These are phyloP conservation scores for Remersonia thermophila DNA, from an alignment of 2,329 filamentous ascomycete genomes.

Conservation along the genomic window DNA sequence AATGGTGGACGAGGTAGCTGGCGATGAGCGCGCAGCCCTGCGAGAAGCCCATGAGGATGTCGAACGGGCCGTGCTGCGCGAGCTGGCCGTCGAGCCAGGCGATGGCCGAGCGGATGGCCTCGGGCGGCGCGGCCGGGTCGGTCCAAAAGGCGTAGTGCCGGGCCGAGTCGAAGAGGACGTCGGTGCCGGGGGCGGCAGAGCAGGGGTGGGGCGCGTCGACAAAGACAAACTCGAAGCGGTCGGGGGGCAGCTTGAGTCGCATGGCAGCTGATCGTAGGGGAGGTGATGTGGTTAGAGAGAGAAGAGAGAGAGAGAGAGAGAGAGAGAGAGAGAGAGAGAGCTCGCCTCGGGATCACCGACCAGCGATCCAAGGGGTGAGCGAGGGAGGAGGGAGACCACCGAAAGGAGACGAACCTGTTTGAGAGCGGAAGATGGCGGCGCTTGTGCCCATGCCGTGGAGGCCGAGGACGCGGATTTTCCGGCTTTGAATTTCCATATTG, in stretches of 20 bases:
- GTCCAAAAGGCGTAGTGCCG: conserved; percentile 22
- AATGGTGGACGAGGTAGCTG: conserved; percentile 28
- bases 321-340: too few relatives aligned
- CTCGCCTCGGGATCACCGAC: too few relatives aligned
- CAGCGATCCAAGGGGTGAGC: too few relatives aligned
- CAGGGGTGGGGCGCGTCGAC: conserved; percentile 23
- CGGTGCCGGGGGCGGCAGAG: conserved; percentile 23
- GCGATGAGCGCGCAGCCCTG: conserved; percentile 28
- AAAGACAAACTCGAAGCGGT: conserved; percentile 23
- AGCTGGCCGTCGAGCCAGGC: conserved; percentile 26
- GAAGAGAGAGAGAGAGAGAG: background rate
- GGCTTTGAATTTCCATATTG: background rate
- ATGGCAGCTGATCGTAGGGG: conserved; percentile 20
- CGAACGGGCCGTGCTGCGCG: conserved; percentile 23
- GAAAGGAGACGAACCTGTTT: conserved; percentile 21
- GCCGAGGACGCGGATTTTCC: conserved; percentile 23
- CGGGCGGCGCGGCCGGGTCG: conserved; percentile 10
- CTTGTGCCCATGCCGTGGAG: conserved; percentile 28
- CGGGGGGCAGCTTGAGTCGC: conserved; percentile 21
- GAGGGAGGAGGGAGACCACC: background rate
- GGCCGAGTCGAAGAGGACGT: conserved; percentile 20
- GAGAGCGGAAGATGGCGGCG: conserved; percentile 24
- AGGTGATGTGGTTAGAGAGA: background rate
- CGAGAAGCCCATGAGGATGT: conserved; percentile 26
- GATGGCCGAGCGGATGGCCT: conserved; percentile 24